Conservation (phyloP, 352 stramenopile species). For the Phytophthora colocasiae region DNA sequence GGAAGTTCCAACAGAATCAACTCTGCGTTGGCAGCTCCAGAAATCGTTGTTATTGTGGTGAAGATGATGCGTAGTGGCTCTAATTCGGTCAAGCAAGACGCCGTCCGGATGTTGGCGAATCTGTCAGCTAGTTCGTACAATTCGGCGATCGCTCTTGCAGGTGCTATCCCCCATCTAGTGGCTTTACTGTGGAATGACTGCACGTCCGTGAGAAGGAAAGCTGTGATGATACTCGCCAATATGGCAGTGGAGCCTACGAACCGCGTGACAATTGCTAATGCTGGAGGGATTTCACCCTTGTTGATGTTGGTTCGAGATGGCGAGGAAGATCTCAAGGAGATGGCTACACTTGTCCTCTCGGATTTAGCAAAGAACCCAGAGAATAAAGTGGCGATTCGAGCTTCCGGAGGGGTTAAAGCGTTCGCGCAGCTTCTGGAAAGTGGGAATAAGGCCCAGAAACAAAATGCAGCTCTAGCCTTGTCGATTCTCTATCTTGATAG, state of each 20-base stretch:
- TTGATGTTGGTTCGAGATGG: slow-evolving; percentile 14
- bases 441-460: slow-evolving; percentile 12
- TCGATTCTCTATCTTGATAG: slow-evolving; percentile 17
- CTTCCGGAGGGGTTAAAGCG: slow-evolving; percentile 2
- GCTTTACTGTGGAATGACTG: slow-evolving; percentile 13
- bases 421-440: slow-evolving; percentile 11
- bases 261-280: slow-evolving; percentile 5
- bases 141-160: slow-evolving; percentile 5
- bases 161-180: slow-evolving; percentile 13
- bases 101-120: slow-evolving; percentile 3
- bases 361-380: slow-evolving; percentile 7
- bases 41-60: neutral
- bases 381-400: slow-evolving; percentile 17
- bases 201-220: neutral
- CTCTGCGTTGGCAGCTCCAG: neutral
- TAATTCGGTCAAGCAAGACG: too few species aligned
- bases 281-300: slow-evolving; percentile 17
- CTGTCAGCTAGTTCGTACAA: slow-evolving; percentile 14
- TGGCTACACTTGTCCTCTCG: slow-evolving; percentile 1
- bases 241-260: neutral
- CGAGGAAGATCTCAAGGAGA: slow-evolving; percentile 15
- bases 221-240: slow-evolving; percentile 9
- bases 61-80: too few species aligned
- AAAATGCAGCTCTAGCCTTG: slow-evolving; percentile 15
- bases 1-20: neutral